Evolutionary conservation across 306 rosid species (phyloP), one percentile per base, ranked within the genome.

Genomic region (Cucurbita maxima): DNA sequence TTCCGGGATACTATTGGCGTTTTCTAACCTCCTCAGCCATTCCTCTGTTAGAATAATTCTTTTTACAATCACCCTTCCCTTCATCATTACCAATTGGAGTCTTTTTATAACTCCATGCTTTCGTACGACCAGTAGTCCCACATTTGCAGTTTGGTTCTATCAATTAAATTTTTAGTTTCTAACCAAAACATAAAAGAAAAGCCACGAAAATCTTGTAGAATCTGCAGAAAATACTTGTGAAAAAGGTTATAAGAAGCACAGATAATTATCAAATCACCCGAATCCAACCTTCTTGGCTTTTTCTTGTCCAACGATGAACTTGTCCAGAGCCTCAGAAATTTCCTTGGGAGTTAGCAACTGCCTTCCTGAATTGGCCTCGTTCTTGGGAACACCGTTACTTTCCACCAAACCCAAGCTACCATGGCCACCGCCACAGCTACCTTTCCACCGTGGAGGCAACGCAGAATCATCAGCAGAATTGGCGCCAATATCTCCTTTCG

Each of bases 321-420:
- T 76, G 68, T 84, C 81, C 57, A 88, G 85, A 52, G 75, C 80
- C 54, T 73, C 69, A 34, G 76, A 79, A 19, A 88, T 88, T 52
- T 81, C 83, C 76, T 88, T 88, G 13, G 94, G 94, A 4, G 90
- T 88, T 1, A 83, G 87, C 79, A 82, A 80, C 64, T 71, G 78
- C 77, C 10, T 79, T 22, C 60, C 79, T 36, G 45, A 73, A 58
- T n/a, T 54, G 8, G 50, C 71, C 30, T 20, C 74, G 44, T 7
- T 45, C 15, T 66, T 38, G 7, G 15, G 15, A 50, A 59, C 78
- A 5, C 75, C 58, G 16, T 22, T 7, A 36, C 48, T 57, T 45
- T 69, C 18, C 59, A 22, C 74, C 14, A 55, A 73, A 74, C 59
- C 59, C 20, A 25, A 55, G 19, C 36, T 76, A 44, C 56, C 62